Conservation (phyloP, 768 basidiomycete genomes). For the Myochromella boudieri region DNA sequence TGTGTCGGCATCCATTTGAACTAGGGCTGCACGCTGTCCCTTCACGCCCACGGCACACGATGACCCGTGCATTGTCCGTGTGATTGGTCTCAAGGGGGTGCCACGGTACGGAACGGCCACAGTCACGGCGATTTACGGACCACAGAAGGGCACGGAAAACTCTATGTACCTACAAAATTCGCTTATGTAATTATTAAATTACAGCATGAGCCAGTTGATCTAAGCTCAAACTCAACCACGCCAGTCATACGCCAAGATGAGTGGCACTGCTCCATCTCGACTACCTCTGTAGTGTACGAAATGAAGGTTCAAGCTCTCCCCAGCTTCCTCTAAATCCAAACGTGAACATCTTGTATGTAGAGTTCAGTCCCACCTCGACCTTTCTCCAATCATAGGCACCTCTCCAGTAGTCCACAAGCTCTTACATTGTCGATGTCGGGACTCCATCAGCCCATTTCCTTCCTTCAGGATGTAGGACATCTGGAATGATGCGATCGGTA, state of each 20-base stretch:
- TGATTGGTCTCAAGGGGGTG: too few relatives aligned
- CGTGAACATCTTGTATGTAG: slow-evolving; percentile 49
- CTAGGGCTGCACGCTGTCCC: too few relatives aligned
- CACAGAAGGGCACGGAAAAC: too few relatives aligned
- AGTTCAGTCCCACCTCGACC: slow-evolving; percentile 47
- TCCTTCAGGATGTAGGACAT: slow-evolving; percentile 41
- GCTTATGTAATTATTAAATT: too few relatives aligned
- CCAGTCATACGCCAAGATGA: slow-evolving; percentile 60
- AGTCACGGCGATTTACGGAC: too few relatives aligned
- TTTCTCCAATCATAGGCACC: slow-evolving; percentile 48
- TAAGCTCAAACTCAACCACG: too few relatives aligned
- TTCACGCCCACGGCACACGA: too few relatives aligned
- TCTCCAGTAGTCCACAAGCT: slow-evolving; percentile 46
- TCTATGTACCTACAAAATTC: too few relatives aligned
- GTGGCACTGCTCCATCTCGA: slow-evolving; percentile 40
- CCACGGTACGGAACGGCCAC: too few relatives aligned
- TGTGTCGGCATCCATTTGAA: too few relatives aligned
- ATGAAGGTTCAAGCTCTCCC: slow-evolving; percentile 48
- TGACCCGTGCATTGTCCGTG: too few relatives aligned
- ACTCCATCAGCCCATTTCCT: slow-evolving; percentile 49
- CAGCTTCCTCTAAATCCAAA: slow-evolving; percentile 45
- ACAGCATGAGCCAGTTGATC: too few relatives aligned
- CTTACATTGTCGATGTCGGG: slow-evolving; percentile 39
- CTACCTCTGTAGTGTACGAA: slow-evolving; percentile 50
- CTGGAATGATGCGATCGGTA: slow-evolving; percentile 40